A percentile compares a stretch with the other conserved stretches of the same genome.
These are phyloP conservation scores for Leccinum griseonigrum DNA, from an alignment of 1,284 basidiomycete species.

Conservation along the genomic window DNA sequence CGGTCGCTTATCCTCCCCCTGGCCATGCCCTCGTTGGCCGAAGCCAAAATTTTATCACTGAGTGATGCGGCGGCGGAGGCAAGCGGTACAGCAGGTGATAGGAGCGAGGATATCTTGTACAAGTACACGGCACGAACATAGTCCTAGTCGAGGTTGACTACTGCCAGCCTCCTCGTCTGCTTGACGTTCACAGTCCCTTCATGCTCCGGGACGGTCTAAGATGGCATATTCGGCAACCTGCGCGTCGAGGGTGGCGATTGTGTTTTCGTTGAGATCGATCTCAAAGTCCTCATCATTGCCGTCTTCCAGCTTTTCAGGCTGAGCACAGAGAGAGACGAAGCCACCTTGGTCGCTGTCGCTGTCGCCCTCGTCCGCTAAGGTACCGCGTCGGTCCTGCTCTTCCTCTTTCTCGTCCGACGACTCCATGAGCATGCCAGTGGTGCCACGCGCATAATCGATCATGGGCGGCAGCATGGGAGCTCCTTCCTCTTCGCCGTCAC, in stretches of 20 bases:
- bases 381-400: conserved; percentile 34
- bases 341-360: conserved; percentile 49
- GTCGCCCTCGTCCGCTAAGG: conserved; percentile 36
- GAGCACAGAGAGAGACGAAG: conserved; percentile 49
- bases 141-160: conserved; percentile 99
- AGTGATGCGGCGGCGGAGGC: conserved; percentile 28
- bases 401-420: conserved; percentile 80
- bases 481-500: conserved; percentile 32
- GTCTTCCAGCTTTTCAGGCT: conserved; percentile 25
- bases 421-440: conserved; percentile 76
- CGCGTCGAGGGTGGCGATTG: conserved; percentile 69
- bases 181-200: conserved; percentile 33
- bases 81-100: conserved; percentile 57
- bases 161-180: conserved; percentile 80
- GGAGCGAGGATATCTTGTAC: conserved; percentile 90
- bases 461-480: conserved; percentile 33
- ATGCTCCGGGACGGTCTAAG: conserved; percentile 40
- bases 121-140: conserved; percentile 89
- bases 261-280: conserved; percentile 78
- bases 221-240: conserved; percentile 66
- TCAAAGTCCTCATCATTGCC: conserved; percentile 46
- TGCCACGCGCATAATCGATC: conserved; percentile 90
- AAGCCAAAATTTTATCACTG: conserved; percentile 1
- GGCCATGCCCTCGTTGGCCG: conserved; percentile 25
- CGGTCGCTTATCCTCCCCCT: conserved; percentile 74